Evolutionary conservation across 257 asterid species (phyloP).

Genomic region (Paraleonurus japonicus): DNA sequence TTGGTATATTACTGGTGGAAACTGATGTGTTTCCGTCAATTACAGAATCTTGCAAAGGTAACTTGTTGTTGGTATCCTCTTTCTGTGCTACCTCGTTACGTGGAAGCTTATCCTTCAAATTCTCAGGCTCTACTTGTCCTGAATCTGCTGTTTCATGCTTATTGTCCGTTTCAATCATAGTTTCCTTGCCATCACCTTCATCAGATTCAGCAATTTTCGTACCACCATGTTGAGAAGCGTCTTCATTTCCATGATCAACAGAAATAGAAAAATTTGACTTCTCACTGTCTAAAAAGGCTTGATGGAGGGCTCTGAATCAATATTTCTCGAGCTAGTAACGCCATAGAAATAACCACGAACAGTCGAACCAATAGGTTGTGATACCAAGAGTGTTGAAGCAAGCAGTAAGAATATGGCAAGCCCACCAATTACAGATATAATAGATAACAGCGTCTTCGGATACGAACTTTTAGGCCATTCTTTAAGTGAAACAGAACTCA

Average conservation of each 20-base stretch:
- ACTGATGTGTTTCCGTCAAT: conserved; percentile 17
- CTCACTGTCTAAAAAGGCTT: conserved; percentile 24
- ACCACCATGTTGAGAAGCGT: conserved; percentile 26
- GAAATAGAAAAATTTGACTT: conserved; percentile 19
- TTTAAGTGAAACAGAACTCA: conserved; percentile 50
- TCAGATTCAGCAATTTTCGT: conserved; percentile 17
- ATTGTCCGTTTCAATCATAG: conserved; percentile 25
- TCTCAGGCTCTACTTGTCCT: conserved; percentile 26
- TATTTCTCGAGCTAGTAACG: conserved; percentile 28
- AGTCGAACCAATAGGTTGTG: conserved; percentile 56
- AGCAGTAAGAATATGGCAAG: conserved; percentile 65
- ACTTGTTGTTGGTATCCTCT: conserved; percentile 23
- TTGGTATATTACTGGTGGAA: conserved; percentile 18
- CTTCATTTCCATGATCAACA: conserved; percentile 21
- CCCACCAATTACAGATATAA: conserved; percentile 59
- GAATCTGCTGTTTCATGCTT: conserved; percentile 25
- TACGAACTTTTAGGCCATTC: conserved; percentile 45
- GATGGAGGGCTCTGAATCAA: conserved; percentile 7
- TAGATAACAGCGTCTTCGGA: conserved; percentile 60
- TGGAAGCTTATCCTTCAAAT: conserved; percentile 26
- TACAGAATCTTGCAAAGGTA: conserved; percentile 9
- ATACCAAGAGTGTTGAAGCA: conserved; percentile 67
- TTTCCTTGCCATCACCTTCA: conserved; percentile 26
- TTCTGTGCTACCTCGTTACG: conserved; percentile 3
- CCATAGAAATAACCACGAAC: conserved; percentile 54